phyloP scores from a whole-genome alignment of 306 rosid genomes.

The Cucurbita pepo region DNA sequence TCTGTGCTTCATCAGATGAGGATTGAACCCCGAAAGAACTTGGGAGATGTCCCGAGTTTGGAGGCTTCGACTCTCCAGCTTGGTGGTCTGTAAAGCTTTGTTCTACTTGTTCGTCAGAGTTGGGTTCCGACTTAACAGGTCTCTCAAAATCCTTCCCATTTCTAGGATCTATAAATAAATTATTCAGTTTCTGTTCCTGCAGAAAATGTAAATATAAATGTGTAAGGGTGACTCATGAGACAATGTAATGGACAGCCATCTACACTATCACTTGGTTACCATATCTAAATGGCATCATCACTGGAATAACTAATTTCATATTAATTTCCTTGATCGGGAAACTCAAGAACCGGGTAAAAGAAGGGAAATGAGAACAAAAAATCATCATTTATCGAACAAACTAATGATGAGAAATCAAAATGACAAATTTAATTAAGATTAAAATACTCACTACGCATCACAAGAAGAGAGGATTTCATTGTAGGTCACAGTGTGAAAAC shows the following conservation, averaged over 20 bases:
- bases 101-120: constrained; percentile 33
- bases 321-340: background rate
- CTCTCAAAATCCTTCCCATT: constrained; percentile 49
- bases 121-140: constrained; percentile 37
- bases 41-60: constrained; percentile 18
- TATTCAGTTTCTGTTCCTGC: constrained; percentile 65
- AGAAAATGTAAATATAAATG: constrained; percentile 5
- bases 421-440: background rate
- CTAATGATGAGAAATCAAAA: background rate
- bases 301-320: background rate
- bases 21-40: constrained; percentile 26
- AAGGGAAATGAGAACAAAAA: background rate
- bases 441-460: background rate
- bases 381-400: background rate
- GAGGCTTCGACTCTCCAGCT: constrained; percentile 21
- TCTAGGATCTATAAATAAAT: constrained; percentile 37
- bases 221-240: background rate
- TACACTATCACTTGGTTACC: background rate
- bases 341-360: background rate
- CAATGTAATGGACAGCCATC: background rate
- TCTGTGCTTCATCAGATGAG: constrained; percentile 27
- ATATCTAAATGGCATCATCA: background rate
- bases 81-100: constrained; percentile 28
- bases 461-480: background rate
- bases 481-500: too few species aligned